Conservation (phyloP, 2,329 filamentous ascomycete species). For the Epicoccum sorghinum region DNA sequence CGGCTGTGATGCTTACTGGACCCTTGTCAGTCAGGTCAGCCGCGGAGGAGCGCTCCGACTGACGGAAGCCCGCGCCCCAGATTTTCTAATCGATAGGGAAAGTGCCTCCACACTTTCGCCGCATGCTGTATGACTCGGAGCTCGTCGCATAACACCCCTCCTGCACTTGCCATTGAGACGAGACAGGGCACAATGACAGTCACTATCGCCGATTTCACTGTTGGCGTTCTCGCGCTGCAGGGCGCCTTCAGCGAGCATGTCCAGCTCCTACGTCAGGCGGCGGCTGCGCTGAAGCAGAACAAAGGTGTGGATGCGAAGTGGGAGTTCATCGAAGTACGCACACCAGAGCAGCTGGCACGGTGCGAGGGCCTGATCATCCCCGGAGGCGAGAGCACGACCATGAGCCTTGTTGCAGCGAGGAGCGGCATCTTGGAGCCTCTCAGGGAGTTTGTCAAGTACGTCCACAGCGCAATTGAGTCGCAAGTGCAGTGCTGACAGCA, state of each 20-base stretch:
- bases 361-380: slow-evolving; percentile 90
- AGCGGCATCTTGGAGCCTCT: slow-evolving; percentile 83
- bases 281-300: slow-evolving; percentile 53
- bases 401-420: slow-evolving; percentile 83
- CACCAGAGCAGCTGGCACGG: slow-evolving; percentile 67
- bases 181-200: slow-evolving; percentile 31
- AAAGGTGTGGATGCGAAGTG: slow-evolving; percentile 50
- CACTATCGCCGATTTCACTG: slow-evolving; percentile 50
- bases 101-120: slow-evolving; percentile 7
- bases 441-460: slow-evolving; percentile 87
- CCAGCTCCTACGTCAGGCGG: slow-evolving; percentile 73
- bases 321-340: slow-evolving; percentile 80
- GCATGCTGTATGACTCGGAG: slow-evolving; percentile 12
- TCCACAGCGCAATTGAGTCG: slow-evolving; percentile 18
- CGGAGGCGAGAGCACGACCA: slow-evolving; percentile 93
- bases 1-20: slow-evolving; percentile 6
- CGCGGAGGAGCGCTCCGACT: slow-evolving; percentile 8
- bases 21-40: neutral
- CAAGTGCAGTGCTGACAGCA: slow-evolving; percentile 3
- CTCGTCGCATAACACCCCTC: neutral
- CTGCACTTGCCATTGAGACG: neutral
- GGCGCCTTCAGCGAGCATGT: slow-evolving; percentile 93
- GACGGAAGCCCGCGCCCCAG: slow-evolving; percentile 6
- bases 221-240: slow-evolving; percentile 78
- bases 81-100: slow-evolving; percentile 16